Percentiles rank a stretch among this genome's conserved stretches.
Evolutionary conservation across 1,284 basidiomycete genomes (phyloP).

Genomic region (Sphagnurus paluster): DNA sequence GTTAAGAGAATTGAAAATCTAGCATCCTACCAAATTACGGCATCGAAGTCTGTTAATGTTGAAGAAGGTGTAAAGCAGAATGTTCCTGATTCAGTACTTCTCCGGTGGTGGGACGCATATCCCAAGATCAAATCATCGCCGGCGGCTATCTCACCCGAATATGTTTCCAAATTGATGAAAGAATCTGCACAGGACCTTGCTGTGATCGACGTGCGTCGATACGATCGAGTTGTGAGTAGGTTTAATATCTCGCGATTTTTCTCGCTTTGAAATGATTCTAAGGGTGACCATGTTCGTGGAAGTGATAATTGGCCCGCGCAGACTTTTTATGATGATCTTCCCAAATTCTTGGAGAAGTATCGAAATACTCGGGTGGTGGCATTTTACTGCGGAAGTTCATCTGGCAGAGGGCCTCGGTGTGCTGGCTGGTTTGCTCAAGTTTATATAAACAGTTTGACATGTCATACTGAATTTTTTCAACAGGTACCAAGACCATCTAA

Average conservation of each 20-base stretch:
- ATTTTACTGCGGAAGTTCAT: constrained; percentile 41
- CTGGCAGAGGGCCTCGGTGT: constrained; percentile 38
- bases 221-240: constrained; percentile 34
- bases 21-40: constrained; percentile 47
- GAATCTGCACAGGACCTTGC: constrained; percentile 23
- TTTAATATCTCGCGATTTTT: neutral
- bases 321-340: constrained; percentile 38
- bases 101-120: constrained; percentile 50
- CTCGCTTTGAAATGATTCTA: neutral
- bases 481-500: constrained; percentile 34
- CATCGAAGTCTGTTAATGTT: constrained; percentile 31
- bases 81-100: constrained; percentile 22
- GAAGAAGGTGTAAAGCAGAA: neutral
- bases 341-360: constrained; percentile 32
- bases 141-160: constrained; percentile 27
- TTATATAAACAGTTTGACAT: neutral
- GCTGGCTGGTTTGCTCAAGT: constrained; percentile 36
- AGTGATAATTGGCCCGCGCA: constrained; percentile 40
- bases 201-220: constrained; percentile 37
- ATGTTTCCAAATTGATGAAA: constrained; percentile 30
- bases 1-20: neutral
- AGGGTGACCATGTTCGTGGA: constrained; percentile 42
- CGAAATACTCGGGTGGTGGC: constrained; percentile 32
- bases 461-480: neutral
- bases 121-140: constrained; percentile 34